Evolutionary conservation across 805 yeast species (phyloP).

Genomic region (Yarrowia osloensis): DNA sequence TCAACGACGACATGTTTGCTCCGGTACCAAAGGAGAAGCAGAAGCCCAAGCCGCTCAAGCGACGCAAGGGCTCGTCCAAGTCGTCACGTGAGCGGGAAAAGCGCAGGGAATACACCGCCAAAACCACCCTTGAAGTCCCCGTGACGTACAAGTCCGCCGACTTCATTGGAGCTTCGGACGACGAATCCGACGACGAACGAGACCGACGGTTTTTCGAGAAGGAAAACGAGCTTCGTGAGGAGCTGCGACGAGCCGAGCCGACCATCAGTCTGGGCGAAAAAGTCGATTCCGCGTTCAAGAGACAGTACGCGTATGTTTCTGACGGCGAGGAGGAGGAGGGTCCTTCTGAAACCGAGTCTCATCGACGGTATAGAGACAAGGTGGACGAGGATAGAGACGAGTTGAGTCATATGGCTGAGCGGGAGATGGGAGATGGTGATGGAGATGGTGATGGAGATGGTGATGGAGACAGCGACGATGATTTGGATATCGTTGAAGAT

Average conservation of each 20-base stretch:
- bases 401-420: constrained; percentile 6
- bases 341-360: neutral
- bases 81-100: neutral
- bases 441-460: neutral
- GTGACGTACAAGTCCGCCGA: constrained; percentile 43
- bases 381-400: neutral
- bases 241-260: neutral
- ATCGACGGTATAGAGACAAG: neutral
- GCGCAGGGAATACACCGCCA: neutral
- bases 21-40: constrained; percentile 18
- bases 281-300: neutral
- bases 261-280: neutral
- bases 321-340: constrained; percentile 2
- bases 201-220: constrained; percentile 56
- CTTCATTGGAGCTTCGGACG: constrained; percentile 62
- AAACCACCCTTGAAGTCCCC: neutral
- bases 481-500: neutral
- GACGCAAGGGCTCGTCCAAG: neutral
- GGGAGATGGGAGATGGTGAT: neutral
- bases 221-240: constrained; percentile 47
- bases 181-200: constrained; percentile 60
- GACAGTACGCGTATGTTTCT: neutral
- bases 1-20: neutral
- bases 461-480: too few species aligned
- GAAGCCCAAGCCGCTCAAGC: constrained; percentile 28